Base-by-base conservation (phyloP, 78 protist genomes). In the Dictyostelium firmibasis region DNA sequence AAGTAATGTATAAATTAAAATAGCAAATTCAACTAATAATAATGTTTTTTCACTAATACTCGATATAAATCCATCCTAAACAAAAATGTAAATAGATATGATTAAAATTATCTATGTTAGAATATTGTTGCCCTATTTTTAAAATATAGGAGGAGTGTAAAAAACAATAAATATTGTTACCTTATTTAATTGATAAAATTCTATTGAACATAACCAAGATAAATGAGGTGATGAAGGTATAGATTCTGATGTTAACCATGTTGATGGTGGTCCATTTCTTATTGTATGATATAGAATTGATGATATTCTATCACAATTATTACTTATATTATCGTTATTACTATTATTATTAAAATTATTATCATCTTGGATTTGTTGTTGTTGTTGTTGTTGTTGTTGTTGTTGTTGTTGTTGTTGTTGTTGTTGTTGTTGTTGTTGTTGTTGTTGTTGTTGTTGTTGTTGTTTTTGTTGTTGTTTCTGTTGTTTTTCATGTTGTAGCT, bases 141-240 rank as follows among this genome's bases (percentile, higher is more conserved):
- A n/a, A n/a, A n/a, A n/a, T n/a, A n/a, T 74, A 35, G 11, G 9
- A 4, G 1, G 67, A 14, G 4, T 60, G 23, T 7, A 10, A 60
- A 60, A 23, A 23, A 18, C 23, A 23, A 60, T 20, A 5, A 60
- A 38, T 8, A 38, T n/a, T n/a, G 38, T 23, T 87, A 87, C 93
- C 50, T 89, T 78, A 44, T 89, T 81, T 64, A 89, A 69, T 69
- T 89, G 85, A 81, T 81, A 81, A 64, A 89, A 89, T 41, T 89
- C 94, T 11, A 89, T 89, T 67, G 94, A 57, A 81, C 94, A 89
- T 81, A 89, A 81, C 94, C 94, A 89, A 31, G 85, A 81, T 70
- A 89, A 18, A 64, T 89, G 94, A 33, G 94, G 62, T 38, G 94
- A 78, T 43, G 94, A 89, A 18, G 88, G 86, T 9, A 89, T 47